phyloP scores from a whole-genome alignment of 768 basidiomycete species.

The Trametes elegans region DNA sequence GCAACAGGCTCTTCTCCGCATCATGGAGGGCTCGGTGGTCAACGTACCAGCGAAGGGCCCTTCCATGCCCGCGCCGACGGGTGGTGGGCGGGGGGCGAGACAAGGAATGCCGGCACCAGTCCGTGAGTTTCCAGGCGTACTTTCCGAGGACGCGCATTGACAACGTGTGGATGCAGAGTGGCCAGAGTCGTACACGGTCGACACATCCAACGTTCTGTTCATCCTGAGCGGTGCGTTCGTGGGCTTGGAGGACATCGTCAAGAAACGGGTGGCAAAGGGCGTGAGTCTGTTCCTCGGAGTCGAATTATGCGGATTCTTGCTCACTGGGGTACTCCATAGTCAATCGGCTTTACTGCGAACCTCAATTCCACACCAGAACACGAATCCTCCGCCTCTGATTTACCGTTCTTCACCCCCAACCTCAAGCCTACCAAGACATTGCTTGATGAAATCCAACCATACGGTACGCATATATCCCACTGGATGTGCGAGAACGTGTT shows the following conservation, averaged over 20 bases:
- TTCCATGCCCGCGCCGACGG: constrained; percentile 45
- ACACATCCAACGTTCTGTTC: constrained; percentile 92
- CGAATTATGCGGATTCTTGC: background rate
- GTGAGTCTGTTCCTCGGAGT: constrained; percentile 44
- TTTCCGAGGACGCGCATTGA: background rate
- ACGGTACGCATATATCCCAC: constrained; percentile 49
- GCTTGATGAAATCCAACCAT: constrained; percentile 71
- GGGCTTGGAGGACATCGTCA: constrained; percentile 81
- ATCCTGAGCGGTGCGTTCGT: constrained; percentile 95
- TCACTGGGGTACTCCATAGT: constrained; percentile 58
- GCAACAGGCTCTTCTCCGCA: constrained; percentile 86
- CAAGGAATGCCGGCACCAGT: constrained; percentile 29
- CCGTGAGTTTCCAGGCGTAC: constrained; percentile 15
- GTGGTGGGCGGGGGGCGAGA: constrained; percentile 46
- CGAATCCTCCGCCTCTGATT: constrained; percentile 29
- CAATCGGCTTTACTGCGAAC: constrained; percentile 80
- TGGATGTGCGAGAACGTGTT: background rate
- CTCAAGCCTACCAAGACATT: constrained; percentile 49
- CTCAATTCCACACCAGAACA: constrained; percentile 40
- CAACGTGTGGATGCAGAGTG: constrained; percentile 41
- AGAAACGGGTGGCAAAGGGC: constrained; percentile 77
- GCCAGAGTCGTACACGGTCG: constrained; percentile 71
- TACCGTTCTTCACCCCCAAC: constrained; percentile 82
- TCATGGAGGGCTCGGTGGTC: constrained; percentile 91
- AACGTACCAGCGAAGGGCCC: constrained; percentile 75